Base-by-base conservation (phyloP, 768 basidiomycete genomes). In the Trametes cingulata region DNA sequence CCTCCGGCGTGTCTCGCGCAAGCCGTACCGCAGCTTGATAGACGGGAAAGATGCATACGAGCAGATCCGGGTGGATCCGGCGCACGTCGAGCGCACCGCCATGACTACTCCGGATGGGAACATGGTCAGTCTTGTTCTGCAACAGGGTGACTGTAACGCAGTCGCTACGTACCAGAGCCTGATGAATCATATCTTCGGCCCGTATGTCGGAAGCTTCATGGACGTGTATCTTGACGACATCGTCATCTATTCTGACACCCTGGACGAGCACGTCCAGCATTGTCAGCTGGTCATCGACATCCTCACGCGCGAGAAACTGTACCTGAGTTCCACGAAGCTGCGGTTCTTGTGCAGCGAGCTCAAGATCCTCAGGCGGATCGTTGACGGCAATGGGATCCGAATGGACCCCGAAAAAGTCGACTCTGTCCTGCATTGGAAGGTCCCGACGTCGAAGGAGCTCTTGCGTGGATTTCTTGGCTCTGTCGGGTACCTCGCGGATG, bases 331-430 rank as follows among this genome's bases (percentile, higher is more conserved):
- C 1, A 24, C 60, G 3, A 72, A 72, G 58, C 52, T 72, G 4
- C 58, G 69, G 6, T 68, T 72, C 54, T 61, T 70, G 13, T 51
- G 51, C 1, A 6, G 45, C 1, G 43, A 61, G 27, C 20, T 71
- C 52, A 67, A 66, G 24, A 40, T 68, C 24, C 58, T 80, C 0
- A 77, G 79, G 0, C 69, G 68, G 0, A 60, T 79, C 0, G 57
- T 82, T 1, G 70, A 74, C 20, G 67, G 75, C 15, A n/a, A 73
- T 0, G 78, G 80, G 0, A 78, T 82, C 20, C 49, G 51, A 0
- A 80, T 81, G 77, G 78, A 82, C 37, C 77, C 77, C 0, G 63
- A 75, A 17, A 82, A 82, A 40, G 77, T 82, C 0, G 74, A 80
- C 29, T 53, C 61, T 0, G 67, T 81, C 0, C 1, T 69, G 0